Percentiles rank a stretch among this genome's conserved stretches.
Conservation (phyloP, 495 filamentous ascomycete genomes). For the Polyplosphaeria fusca region DNA sequence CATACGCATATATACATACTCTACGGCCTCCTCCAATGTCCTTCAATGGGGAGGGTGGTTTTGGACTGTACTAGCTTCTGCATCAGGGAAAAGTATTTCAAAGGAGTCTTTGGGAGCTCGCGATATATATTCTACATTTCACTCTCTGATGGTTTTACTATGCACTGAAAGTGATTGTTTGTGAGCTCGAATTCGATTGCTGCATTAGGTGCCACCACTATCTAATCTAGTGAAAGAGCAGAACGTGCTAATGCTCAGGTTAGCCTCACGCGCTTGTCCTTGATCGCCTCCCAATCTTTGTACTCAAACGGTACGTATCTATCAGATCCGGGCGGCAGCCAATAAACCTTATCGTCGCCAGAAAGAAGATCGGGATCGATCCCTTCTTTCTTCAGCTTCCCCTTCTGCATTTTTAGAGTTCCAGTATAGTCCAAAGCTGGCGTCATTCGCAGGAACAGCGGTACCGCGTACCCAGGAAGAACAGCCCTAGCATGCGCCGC, state of each 20-base stretch:
- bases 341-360: slow-evolving; percentile 33
- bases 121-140: too few species aligned
- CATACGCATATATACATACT: too few species aligned
- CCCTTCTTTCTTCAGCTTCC: slow-evolving; percentile 28
- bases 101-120: too few species aligned
- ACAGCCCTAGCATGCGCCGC: slow-evolving; percentile 30
- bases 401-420: slow-evolving; percentile 35
- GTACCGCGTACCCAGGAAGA: slow-evolving; percentile 40
- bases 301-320: slow-evolving; percentile 35
- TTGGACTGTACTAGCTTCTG: too few species aligned
- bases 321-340: slow-evolving; percentile 31
- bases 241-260: slow-evolving; percentile 6
- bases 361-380: slow-evolving; percentile 25
- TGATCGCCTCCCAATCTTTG: slow-evolving; percentile 35
- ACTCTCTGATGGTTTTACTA: too few species aligned
- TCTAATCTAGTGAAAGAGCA: too few species aligned
- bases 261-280: slow-evolving; percentile 32
- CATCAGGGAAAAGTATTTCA: too few species aligned
- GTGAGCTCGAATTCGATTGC: too few species aligned
- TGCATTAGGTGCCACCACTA: too few species aligned
- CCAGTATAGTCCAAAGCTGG: slow-evolving; percentile 34
- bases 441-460: slow-evolving; percentile 38
- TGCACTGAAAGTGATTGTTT: too few species aligned
- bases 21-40: too few species aligned
- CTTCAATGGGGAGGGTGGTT: too few species aligned